Conservation (phyloP, 2,329 filamentous ascomycete species). For the Colletotrichum gigasporum region DNA sequence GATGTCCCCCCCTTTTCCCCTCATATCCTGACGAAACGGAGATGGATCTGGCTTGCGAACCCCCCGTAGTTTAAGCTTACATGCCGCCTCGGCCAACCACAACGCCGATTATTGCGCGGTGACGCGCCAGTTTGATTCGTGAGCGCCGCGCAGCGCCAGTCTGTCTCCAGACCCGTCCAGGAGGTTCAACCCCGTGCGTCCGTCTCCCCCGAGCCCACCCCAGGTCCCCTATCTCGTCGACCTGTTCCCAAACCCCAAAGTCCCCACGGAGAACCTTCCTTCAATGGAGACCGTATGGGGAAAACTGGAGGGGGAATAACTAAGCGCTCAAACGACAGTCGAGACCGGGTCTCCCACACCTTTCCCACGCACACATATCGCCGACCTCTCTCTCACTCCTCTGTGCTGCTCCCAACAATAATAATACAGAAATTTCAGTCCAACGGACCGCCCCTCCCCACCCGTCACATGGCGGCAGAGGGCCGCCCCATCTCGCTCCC, state of each 20-base stretch:
- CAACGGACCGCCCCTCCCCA: background rate
- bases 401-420: background rate
- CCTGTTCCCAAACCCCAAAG: background rate
- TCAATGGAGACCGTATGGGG: conserved; percentile 18
- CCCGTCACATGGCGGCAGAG: conserved; percentile 15
- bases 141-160: background rate
- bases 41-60: conserved; percentile 6
- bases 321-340: conserved; percentile 11
- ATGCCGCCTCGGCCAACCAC: conserved; percentile 17
- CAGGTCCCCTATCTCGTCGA: background rate
- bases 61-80: conserved; percentile 25
- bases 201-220: background rate
- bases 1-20: background rate
- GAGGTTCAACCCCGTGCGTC: background rate
- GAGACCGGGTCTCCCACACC: background rate
- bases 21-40: conserved; percentile 4
- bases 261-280: conserved; percentile 22
- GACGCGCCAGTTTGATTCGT: conserved; percentile 16
- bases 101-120: background rate
- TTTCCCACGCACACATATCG: background rate
- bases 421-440: background rate
- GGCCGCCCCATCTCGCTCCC: background rate
- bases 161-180: background rate
- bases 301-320: conserved; percentile 14
- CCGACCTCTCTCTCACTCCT: background rate